Percentiles rank a stretch among this genome's conserved stretches.
Conservation (phyloP, 139 green algal species). For the Haematococcus sp. region DNA sequence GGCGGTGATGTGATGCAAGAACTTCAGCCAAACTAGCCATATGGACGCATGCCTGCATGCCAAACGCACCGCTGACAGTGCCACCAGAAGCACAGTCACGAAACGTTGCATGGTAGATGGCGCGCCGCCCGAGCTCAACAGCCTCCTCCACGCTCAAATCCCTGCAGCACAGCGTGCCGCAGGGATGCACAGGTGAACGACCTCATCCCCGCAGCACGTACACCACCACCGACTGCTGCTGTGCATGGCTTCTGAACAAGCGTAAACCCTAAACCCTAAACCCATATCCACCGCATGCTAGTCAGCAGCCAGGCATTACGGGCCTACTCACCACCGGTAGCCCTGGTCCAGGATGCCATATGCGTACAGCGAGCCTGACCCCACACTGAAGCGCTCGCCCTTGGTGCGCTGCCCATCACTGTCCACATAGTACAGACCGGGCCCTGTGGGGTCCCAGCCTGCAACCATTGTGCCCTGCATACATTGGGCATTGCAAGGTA, state of each 20-base stretch:
- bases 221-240: too few species aligned
- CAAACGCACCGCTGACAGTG: conserved; percentile 80
- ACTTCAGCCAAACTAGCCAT: background rate
- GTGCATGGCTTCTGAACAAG: background rate
- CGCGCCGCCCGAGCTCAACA: conserved; percentile 84
- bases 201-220: too few species aligned
- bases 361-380: conserved; percentile 94
- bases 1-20: too few species aligned
- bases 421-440: conserved; percentile 98
- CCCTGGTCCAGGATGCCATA: conserved; percentile 96
- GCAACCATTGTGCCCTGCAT: conserved; percentile 95
- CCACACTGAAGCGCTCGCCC: conserved; percentile 94
- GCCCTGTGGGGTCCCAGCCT: conserved; percentile 83
- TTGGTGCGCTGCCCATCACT: conserved; percentile 91
- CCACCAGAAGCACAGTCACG: conserved; percentile 93
- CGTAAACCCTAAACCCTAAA: too few species aligned
- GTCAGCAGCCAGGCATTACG: too few species aligned
- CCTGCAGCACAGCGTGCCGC: too few species aligned
- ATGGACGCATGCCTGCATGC: background rate
- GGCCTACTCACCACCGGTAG: conserved; percentile 79
- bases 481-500: background rate
- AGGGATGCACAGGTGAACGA: too few species aligned
- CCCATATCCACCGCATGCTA: too few species aligned
- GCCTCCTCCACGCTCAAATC: conserved; percentile 67
- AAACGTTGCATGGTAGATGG: conserved; percentile 99